Base-by-base conservation (phyloP, 2,329 filamentous ascomycete genomes). In the Emergomyces pasteurianus region DNA sequence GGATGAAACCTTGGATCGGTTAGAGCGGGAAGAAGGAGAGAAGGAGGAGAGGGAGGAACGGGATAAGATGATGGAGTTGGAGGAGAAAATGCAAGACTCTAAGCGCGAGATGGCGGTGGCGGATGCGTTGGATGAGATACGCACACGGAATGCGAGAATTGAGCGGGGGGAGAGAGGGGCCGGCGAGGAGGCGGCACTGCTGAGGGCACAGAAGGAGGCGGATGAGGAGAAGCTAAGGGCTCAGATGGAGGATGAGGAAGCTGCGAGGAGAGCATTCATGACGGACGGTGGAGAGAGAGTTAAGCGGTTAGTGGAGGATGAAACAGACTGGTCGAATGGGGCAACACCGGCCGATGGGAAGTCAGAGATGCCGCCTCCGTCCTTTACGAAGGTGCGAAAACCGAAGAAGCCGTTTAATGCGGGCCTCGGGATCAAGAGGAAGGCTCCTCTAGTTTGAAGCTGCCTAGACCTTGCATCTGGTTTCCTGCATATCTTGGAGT, bases 91-190 rank as follows among this genome's bases (percentile, higher is more conserved):
- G 60, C 78, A 88, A 26, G 94, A 99, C 73, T 92, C 92, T 0
- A 92, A 94, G 78, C 82, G 88, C 47, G 94, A 99, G 75, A 99
- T 99, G 92, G 90, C 89, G 21, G 90, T 96, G 52, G 94, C 94
- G 1, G 94, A 99, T 78, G 92, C 92, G 8, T 77, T 99, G 60
- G 94, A 99, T 73, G 92, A 96, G 76, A 96, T 99, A 61, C 81
- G 92, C 60, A 92, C 89, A 58, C 80, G 92, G 65, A 99, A 99
- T 76, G 94, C 94, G 8, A 81, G 91, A 64, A 85, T 94, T 57
- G 90, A 95, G 73, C 82, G 88, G 65, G 87, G 86, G 9, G 86
- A 90, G 63, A 79, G 84, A 2, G 86, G 87, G 58, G 83, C 83
- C 10, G 79, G 81, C 18, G 82, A 84, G 10, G 79, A 80, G 3